phyloP scores from a whole-genome alignment of 352 stramenopile species.

The Globisporangium spinosum region DNA sequence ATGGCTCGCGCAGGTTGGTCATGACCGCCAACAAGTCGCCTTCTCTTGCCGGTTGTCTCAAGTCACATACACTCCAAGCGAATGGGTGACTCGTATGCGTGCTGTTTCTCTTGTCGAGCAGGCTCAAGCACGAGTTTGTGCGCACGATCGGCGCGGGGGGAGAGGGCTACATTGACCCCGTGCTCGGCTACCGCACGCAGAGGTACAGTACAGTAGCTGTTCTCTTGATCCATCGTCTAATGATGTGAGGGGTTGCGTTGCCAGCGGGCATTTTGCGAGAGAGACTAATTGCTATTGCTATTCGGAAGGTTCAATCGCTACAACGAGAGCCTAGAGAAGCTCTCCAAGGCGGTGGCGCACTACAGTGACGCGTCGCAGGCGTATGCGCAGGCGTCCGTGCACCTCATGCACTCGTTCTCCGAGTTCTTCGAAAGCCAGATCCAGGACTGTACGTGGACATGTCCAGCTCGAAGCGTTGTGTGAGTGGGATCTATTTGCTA shows the following conservation, averaged over 20 bases:
- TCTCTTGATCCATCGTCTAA: not conserved
- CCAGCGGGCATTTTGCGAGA: not conserved
- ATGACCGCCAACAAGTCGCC: not conserved
- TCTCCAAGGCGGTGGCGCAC: constrained; percentile 45
- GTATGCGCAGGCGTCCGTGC: constrained; percentile 38
- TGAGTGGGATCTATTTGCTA: too few species aligned
- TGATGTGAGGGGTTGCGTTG: not conserved
- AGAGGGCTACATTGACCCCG: constrained; percentile 58
- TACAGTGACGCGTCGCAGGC: constrained; percentile 39
- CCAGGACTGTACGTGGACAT: constrained; percentile 28
- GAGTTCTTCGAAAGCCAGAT: constrained; percentile 58
- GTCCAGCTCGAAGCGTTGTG: too few species aligned
- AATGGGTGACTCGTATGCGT: not conserved
- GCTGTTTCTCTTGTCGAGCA: constrained; percentile 11
- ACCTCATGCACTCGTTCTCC: constrained; percentile 58
- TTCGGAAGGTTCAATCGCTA: constrained; percentile 49
- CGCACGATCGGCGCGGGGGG: constrained; percentile 44
- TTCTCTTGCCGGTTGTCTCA: not conserved
- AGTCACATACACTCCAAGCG: too few species aligned
- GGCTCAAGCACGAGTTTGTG: constrained; percentile 72
- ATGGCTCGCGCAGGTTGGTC: constrained; percentile 56
- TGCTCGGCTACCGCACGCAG: constrained; percentile 61
- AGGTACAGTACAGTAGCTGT: constrained; percentile 26
- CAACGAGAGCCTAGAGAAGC: constrained; percentile 55
- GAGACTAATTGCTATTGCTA: not conserved